phyloP scores from a whole-genome alignment of 345 rosid genomes.

The Passiflora organensis region DNA sequence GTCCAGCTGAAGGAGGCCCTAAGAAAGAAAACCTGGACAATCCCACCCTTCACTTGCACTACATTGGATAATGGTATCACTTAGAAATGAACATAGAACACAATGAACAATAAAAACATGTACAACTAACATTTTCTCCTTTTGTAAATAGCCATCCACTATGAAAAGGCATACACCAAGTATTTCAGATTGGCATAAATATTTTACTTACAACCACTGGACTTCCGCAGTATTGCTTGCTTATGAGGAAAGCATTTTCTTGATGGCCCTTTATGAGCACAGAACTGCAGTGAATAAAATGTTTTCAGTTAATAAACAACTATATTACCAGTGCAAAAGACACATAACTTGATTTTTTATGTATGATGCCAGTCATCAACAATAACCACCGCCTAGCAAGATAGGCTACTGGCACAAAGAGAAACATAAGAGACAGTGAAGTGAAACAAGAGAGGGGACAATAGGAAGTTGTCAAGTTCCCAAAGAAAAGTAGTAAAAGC shows the following conservation, averaged over 20 bases:
- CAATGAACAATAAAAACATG: too few species aligned
- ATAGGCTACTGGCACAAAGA: not conserved
- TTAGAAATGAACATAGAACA: too few species aligned
- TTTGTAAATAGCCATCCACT: not conserved
- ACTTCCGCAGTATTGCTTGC: constrained; percentile 20
- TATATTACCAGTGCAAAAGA: not conserved
- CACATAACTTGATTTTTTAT: not conserved
- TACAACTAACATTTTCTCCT: too few species aligned
- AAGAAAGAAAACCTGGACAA: too few species aligned
- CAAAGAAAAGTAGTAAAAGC: too few species aligned
- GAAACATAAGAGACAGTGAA: too few species aligned
- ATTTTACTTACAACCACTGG: constrained; percentile 34
- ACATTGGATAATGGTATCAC: too few species aligned
- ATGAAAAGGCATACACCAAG: not conserved
- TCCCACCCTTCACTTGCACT: too few species aligned
- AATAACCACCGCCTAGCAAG: not conserved
- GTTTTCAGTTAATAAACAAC: constrained; percentile 1
- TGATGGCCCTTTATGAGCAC: constrained; percentile 20
- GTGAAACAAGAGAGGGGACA: too few species aligned
- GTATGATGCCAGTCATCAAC: not conserved
- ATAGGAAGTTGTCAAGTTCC: too few species aligned
- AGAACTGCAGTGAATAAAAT: constrained; percentile 35
- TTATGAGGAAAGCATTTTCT: constrained; percentile 21
- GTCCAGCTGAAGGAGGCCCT: too few species aligned
- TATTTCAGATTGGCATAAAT: not conserved